Base-by-base conservation (phyloP, 2,329 filamentous ascomycete species). In the Cercospora sp. region DNA sequence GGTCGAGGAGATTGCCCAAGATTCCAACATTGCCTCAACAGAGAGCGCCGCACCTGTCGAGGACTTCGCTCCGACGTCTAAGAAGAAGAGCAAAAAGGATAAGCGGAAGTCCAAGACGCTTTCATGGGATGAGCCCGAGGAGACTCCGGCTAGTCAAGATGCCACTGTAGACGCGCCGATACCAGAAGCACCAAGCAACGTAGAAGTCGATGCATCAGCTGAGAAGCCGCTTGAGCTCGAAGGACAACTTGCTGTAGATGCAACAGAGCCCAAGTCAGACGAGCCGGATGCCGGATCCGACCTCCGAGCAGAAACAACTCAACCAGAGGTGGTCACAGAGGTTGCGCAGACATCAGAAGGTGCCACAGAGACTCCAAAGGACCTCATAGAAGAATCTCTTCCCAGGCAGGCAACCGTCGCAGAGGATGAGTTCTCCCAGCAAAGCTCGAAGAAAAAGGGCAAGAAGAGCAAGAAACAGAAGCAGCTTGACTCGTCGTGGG, bases 391-490 rank as follows among this genome's bases (percentile, higher is more conserved):
- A 55, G 49, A 53, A 28, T 5, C 49, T 16, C 2, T 28, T 7
- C 7, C 24, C 7, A 13, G 10, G 3, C 49, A 24, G 24, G 24
- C 24, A 24, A 24, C 28, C 12, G 18, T 53, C 12, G 13, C 13
- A 10, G 53, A 63, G 7, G 63, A 61, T 5, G 67, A 65, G 8
- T 32, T 61, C 9, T 30, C 73, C 43, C 53, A 70, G n/a, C n/a
- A 61, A 9, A 58, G 55, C 6, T 68, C 70, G 51, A 69, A 45
- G 60, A 78, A 78, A 66, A 71, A 75, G 67, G 75, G 77, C 58
- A 81, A 81, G 73, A 82, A 81, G 61, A 77, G 80, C 30, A 81
- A 81, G 55, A 81, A 82, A 70, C 76, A 75, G 49, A 70, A 70
- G 59, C 66, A 59, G n/a, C 8, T 63, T 28, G 43, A 62, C 37